A percentile compares a stretch with the other conserved stretches of the same genome.
These are phyloP conservation scores for Hyaloscypha bicolor DNA, from an alignment of 495 filamentous ascomycete genomes.

Conservation along the genomic window DNA sequence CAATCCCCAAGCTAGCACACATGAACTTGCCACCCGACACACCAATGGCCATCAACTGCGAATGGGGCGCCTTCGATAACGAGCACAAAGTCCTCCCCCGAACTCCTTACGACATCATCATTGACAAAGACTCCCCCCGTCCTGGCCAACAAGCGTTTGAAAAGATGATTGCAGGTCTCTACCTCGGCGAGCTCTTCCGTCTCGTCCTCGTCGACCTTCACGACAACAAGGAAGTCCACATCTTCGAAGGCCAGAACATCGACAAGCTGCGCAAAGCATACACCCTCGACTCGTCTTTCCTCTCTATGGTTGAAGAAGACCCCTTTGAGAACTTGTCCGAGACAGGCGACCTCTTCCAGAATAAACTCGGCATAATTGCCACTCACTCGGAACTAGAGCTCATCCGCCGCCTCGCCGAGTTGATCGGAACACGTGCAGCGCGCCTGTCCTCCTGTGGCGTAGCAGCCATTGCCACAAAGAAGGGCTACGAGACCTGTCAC, in stretches of 20 bases:
- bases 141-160: constrained; percentile 96
- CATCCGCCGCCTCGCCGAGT: constrained; percentile 81
- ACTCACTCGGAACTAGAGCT: constrained; percentile 81
- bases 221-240: constrained; percentile 70
- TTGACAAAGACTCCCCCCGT: constrained; percentile 91
- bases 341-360: constrained; percentile 76
- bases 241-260: constrained; percentile 85
- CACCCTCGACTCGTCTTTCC: constrained; percentile 87
- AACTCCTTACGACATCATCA: constrained; percentile 80
- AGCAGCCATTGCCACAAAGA: constrained; percentile 94
- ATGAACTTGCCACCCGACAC: constrained; percentile 87
- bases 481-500: constrained; percentile 82
- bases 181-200: constrained; percentile 94
- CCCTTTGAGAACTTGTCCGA: constrained; percentile 93
- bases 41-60: constrained; percentile 98
- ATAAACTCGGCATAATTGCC: constrained; percentile 66
- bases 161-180: constrained; percentile 97
- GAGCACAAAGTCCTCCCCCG: constrained; percentile 90
- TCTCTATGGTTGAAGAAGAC: constrained; percentile 94
- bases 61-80: constrained; percentile 98
- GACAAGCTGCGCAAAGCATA: constrained; percentile 78
- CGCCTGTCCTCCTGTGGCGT: constrained; percentile 92
- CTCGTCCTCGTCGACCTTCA: constrained; percentile 85
- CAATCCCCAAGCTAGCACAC: constrained; percentile 91
- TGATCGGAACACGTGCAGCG: constrained; percentile 93